Conservation (phyloP, 164 flowering plant genomes). For the Echeveria elegans region DNA sequence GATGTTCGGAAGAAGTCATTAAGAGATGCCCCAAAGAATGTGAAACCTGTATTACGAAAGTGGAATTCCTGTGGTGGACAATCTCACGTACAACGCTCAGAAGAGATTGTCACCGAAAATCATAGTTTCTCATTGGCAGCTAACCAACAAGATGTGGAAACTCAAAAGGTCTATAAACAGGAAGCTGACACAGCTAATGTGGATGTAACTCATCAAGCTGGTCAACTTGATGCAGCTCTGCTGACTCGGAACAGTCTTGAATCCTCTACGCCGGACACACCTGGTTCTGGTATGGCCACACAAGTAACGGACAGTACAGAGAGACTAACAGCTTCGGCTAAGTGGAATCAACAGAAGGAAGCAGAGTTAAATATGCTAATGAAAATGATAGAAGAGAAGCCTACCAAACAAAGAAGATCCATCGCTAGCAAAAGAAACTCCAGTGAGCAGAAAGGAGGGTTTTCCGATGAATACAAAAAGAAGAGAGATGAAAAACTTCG, state of each 20-base stretch:
- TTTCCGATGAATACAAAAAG: conserved; percentile 53
- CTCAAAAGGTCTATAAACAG: conserved; percentile 13
- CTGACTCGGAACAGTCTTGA: background rate
- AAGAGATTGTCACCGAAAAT: conserved; percentile 30
- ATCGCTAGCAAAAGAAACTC: conserved; percentile 17
- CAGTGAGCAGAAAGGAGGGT: conserved; percentile 41
- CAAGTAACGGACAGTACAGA: conserved; percentile 26
- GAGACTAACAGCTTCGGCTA: conserved; percentile 32
- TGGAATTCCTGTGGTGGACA: conserved; percentile 82
- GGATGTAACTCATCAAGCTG: background rate
- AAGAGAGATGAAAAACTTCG: conserved; percentile 61
- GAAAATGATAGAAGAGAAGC: conserved; percentile 54
- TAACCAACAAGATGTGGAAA: conserved; percentile 15
- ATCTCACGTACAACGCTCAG: conserved; percentile 24
- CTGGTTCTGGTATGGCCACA: conserved; percentile 14
- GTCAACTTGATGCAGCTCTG: conserved; percentile 15
- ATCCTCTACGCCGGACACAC: conserved; percentile 11
- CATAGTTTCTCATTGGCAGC: conserved; percentile 6
- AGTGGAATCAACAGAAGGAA: conserved; percentile 76
- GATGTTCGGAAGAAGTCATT: conserved; percentile 36
- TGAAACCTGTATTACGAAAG: conserved; percentile 72
- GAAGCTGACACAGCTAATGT: background rate
- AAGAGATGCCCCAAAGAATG: conserved; percentile 27
- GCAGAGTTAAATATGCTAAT: conserved; percentile 64
- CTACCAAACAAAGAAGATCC: conserved; percentile 15